These are phyloP conservation scores for Mortierella sp. DNA, from an alignment of 371 early-diverging fungal species.

Conservation along the genomic window DNA sequence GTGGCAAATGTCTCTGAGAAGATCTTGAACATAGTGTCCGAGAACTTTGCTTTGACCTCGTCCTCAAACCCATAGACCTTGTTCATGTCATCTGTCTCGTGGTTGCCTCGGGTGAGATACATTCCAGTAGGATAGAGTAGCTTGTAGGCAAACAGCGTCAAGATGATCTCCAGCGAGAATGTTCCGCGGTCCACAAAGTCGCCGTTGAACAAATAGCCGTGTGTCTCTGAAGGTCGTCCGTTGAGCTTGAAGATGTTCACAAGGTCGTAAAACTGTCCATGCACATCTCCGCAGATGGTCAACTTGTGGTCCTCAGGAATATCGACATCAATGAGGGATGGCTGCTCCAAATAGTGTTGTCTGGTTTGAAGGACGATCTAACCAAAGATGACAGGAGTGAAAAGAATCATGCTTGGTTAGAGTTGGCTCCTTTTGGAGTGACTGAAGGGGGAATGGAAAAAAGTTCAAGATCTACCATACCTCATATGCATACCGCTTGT, in stretches of 20 bases:
- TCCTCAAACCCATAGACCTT: slow-evolving; percentile 99
- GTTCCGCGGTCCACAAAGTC: slow-evolving; percentile 99
- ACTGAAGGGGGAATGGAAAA: too few relatives aligned
- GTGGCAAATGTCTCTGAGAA: slow-evolving; percentile 96
- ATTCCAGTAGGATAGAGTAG: slow-evolving; percentile 89
- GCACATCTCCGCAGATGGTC: slow-evolving; percentile 99
- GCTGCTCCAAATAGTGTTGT: slow-evolving; percentile 73
- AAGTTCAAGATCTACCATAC: slow-evolving; percentile 35
- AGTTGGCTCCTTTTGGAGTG: too few relatives aligned
- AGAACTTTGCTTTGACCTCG: slow-evolving; percentile 96
- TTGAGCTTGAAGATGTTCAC: slow-evolving; percentile 93
- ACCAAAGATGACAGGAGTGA: not conserved
- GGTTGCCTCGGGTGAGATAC: slow-evolving; percentile 97
- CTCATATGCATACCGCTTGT: slow-evolving; percentile 87
- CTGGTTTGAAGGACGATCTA: slow-evolving; percentile 82
- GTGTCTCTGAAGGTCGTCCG: slow-evolving; percentile 85
- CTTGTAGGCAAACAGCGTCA: slow-evolving; percentile 94
- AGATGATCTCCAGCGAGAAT: slow-evolving; percentile 94
- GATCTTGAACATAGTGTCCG: slow-evolving; percentile 87
- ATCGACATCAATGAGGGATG: slow-evolving; percentile 86
- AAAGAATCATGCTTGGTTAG: not conserved
- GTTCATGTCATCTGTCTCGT: slow-evolving; percentile 99
- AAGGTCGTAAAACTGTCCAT: slow-evolving; percentile 99
- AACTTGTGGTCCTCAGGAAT: slow-evolving; percentile 80
- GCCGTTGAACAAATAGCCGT: slow-evolving; percentile 95